phyloP scores from a whole-genome alignment of 1,284 basidiomycete species.

The Peniophora sp. region DNA sequence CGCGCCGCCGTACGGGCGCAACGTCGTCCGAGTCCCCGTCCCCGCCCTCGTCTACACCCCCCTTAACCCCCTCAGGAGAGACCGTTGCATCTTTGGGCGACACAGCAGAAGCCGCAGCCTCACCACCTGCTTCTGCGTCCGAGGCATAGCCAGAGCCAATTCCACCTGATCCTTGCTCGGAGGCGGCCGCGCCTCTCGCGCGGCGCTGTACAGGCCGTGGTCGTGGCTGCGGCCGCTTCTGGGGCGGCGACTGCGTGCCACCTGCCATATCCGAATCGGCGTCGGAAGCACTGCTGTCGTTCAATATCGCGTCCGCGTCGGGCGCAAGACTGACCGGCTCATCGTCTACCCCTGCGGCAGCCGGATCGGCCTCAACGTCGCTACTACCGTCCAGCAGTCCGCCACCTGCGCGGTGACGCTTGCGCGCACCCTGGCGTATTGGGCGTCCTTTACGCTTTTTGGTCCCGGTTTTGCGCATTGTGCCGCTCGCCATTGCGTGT shows the following conservation, averaged over 20 bases:
- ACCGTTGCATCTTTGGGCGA: too few relatives aligned
- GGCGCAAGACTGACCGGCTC: background rate
- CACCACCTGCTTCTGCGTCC: background rate
- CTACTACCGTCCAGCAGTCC: background rate
- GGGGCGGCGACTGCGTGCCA: background rate
- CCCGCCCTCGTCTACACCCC: too few relatives aligned
- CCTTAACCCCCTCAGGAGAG: too few relatives aligned
- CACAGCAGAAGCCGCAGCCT: background rate
- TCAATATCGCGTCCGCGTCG: background rate
- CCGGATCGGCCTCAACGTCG: background rate
- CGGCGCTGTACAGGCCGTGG: background rate
- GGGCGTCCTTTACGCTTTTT: conserved; percentile 51
- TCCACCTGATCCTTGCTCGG: too few relatives aligned
- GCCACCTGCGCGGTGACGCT: background rate
- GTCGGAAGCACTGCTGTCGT: background rate
- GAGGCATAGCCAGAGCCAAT: background rate
- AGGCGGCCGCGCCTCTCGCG: background rate
- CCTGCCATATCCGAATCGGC: background rate
- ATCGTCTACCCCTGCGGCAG: background rate
- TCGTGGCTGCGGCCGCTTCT: background rate
- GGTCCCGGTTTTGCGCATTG: conserved; percentile 60
- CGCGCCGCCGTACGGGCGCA: too few relatives aligned
- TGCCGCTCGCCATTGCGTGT: conserved; percentile 29
- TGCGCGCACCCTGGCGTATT: conserved; percentile 15
- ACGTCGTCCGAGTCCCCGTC: too few relatives aligned